phyloP scores from a whole-genome alignment of 345 rosid genomes.

The Lepidium aucheri region DNA sequence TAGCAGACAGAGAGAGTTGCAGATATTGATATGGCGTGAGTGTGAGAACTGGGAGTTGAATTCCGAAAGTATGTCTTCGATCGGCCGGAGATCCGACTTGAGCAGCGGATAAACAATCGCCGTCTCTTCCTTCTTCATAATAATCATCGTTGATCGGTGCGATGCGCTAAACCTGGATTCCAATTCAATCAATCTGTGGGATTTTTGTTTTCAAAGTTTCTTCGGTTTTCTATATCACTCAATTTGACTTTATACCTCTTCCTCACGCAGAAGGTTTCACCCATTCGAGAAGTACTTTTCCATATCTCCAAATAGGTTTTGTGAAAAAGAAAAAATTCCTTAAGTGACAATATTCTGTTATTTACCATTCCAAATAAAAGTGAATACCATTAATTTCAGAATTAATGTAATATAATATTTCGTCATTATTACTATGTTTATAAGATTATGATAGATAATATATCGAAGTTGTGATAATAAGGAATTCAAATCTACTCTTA shows the following conservation, averaged over 20 bases:
- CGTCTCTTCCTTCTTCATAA: slow-evolving; percentile 50
- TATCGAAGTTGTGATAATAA: no score
- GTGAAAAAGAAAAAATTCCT: no score
- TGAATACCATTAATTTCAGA: no score
- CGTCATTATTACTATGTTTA: no score
- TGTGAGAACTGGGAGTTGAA: slow-evolving; percentile 44
- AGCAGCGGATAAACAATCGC: slow-evolving; percentile 34
- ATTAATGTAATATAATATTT: no score
- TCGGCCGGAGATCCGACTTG: slow-evolving; percentile 44
- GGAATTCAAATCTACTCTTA: no score
- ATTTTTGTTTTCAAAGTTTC: neutral
- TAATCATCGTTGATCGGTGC: slow-evolving; percentile 15
- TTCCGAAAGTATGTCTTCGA: slow-evolving; percentile 48
- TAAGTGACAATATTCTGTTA: no score
- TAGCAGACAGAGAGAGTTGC: slow-evolving; percentile 48
- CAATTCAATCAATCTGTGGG: neutral
- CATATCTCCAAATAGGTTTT: no score
- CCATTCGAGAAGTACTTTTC: neutral
- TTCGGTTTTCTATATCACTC: neutral
- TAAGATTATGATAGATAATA: no score
- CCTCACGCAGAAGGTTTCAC: neutral
- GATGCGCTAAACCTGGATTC: slow-evolving; percentile 15
- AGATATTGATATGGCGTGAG: slow-evolving; percentile 37
- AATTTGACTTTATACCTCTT: slow-evolving; percentile 5
- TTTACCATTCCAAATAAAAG: no score